Evolutionary conservation across 1,284 basidiomycete genomes (phyloP).

Genomic region (Ganoderma sinense): DNA sequence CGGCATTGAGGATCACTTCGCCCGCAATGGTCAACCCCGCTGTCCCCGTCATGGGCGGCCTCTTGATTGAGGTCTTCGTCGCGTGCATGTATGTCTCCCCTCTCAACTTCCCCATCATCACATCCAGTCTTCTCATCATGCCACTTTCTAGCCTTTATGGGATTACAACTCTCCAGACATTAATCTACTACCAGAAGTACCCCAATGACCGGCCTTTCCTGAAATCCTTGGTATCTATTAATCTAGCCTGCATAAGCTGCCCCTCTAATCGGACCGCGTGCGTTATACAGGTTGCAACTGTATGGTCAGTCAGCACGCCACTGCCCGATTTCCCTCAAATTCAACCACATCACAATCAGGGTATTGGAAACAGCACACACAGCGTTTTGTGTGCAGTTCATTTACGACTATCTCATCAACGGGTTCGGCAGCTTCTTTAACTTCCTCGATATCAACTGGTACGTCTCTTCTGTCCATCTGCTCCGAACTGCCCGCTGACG

Average conservation of each 20-base stretch:
- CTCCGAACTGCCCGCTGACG: not conserved
- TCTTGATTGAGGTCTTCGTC: constrained; percentile 30
- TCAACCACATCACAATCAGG: constrained; percentile 9
- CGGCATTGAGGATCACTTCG: not conserved
- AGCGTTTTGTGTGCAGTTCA: constrained; percentile 32
- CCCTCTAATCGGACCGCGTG: not conserved
- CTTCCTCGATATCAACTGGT: constrained; percentile 26
- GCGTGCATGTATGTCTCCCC: constrained; percentile 26
- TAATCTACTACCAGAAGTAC: constrained; percentile 31
- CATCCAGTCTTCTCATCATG: not conserved
- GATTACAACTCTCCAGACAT: constrained; percentile 28
- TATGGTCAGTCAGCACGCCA: constrained; percentile 18
- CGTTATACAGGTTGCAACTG: constrained; percentile 20
- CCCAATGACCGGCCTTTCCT: constrained; percentile 19
- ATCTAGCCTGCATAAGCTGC: not conserved
- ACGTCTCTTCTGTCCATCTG: not conserved
- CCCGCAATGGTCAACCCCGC: constrained; percentile 14
- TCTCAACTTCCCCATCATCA: not conserved
- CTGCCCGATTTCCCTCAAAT: not conserved
- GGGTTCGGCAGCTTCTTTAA: constrained; percentile 24
- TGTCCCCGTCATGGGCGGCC: constrained; percentile 27
- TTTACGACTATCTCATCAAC: constrained; percentile 32
- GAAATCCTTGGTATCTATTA: constrained; percentile 15
- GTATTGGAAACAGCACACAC: constrained; percentile 29
- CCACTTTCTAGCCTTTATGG: constrained; percentile 23